phyloP scores from a whole-genome alignment of 2,329 filamentous ascomycete genomes.

The Hypoxylon sp. region DNA sequence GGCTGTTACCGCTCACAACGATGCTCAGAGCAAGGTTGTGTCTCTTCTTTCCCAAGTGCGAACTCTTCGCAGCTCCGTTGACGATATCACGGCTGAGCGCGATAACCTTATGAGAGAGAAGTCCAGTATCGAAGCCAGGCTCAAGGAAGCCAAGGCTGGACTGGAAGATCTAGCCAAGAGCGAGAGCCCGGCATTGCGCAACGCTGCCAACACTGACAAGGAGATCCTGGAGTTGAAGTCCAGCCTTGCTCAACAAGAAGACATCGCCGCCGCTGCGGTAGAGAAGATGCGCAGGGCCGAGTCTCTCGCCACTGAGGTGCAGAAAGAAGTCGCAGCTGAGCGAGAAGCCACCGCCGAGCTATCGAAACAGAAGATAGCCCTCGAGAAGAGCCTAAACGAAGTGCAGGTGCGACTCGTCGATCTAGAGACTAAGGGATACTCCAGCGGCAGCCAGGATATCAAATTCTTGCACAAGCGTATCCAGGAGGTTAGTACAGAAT shows the following conservation, averaged over 20 bases:
- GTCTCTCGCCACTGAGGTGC: conserved; percentile 84
- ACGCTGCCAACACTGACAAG: conserved; percentile 87
- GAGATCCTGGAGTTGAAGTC: conserved; percentile 91
- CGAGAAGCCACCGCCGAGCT: conserved; percentile 82
- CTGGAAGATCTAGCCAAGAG: conserved; percentile 88
- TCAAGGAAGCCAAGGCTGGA: conserved; percentile 86
- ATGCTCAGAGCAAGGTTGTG: conserved; percentile 93
- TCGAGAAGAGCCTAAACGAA: conserved; percentile 92
- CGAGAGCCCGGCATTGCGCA: conserved; percentile 86
- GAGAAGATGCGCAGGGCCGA: conserved; percentile 98
- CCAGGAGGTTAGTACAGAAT: conserved; percentile 77
- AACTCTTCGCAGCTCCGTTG: conserved; percentile 80
- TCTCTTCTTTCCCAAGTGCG: conserved; percentile 90
- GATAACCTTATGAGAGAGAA: conserved; percentile 89
- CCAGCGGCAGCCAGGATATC: conserved; percentile 91
- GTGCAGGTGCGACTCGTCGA: conserved; percentile 89
- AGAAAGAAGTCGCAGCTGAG: conserved; percentile 89
- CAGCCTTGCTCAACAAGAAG: conserved; percentile 88
- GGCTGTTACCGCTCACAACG: conserved; percentile 90
- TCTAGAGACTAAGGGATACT: conserved; percentile 96
- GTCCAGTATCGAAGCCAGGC: conserved; percentile 82
- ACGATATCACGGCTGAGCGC: conserved; percentile 85
- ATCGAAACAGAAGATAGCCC: conserved; percentile 85
- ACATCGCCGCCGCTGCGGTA: conserved; percentile 88
- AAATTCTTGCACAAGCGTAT: conserved; percentile 94